phyloP scores from a whole-genome alignment of 177 flowering plant genomes.

The Vitis hybrid region DNA sequence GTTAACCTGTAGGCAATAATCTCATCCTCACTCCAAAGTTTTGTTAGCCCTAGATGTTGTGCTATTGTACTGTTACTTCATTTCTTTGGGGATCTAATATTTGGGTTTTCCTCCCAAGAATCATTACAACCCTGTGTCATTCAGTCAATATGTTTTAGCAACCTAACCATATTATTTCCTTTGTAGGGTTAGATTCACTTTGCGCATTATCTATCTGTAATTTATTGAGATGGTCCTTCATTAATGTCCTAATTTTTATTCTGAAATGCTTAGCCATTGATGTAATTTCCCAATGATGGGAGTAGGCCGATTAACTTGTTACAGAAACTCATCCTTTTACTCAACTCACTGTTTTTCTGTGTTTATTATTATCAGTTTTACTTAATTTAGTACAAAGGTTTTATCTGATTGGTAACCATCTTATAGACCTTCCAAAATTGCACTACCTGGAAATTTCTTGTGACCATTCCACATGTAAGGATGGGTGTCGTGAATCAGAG shows the following conservation, averaged over 20 bases:
- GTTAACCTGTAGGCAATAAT: constrained; percentile 1
- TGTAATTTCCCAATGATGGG: neutral
- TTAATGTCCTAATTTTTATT: neutral
- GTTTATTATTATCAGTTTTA: neutral
- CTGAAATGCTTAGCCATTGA: neutral
- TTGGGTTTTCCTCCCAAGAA: neutral
- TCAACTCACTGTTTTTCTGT: too few species aligned
- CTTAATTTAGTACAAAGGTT: neutral
- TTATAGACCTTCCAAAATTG: too few species aligned
- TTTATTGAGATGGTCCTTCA: neutral
- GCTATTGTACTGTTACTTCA: neutral
- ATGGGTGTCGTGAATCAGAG: too few species aligned
- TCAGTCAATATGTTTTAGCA: neutral
- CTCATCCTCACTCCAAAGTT: neutral
- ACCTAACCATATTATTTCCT: neutral
- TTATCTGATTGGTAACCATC: neutral
- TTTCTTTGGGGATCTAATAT: neutral
- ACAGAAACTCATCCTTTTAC: neutral
- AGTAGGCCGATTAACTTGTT: neutral
- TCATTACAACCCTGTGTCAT: neutral
- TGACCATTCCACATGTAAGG: too few species aligned
- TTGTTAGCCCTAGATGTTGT: constrained; percentile 10
- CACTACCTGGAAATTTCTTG: too few species aligned
- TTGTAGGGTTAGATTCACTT: neutral
- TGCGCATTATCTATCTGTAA: neutral